A percentile compares a stretch with the other conserved stretches of the same genome.
phyloP scores from a whole-genome alignment of 2,329 filamentous ascomycete genomes.

The Lizonia empirigonia region DNA sequence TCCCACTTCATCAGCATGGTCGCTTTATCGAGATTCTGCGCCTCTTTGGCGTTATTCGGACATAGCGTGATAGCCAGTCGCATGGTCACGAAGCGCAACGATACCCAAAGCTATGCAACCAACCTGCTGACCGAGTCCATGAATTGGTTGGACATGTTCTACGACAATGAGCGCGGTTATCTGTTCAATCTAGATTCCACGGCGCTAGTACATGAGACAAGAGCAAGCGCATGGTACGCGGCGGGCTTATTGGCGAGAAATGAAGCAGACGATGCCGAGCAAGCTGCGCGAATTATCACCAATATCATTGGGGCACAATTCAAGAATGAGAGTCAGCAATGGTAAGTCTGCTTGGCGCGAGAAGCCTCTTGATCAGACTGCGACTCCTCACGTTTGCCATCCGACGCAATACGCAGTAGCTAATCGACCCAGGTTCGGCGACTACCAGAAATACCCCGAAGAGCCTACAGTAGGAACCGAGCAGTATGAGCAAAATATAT shows the following conservation, averaged over 20 bases:
- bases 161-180: conserved; percentile 60
- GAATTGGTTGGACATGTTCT: conserved; percentile 61
- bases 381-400: background rate
- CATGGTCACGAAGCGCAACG: conserved; percentile 20
- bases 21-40: conserved; percentile 14
- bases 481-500: conserved; percentile 58
- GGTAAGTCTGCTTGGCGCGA: conserved; percentile 49
- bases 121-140: conserved; percentile 55
- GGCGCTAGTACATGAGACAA: conserved; percentile 62
- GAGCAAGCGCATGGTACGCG: conserved; percentile 65
- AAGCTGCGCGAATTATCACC: conserved; percentile 60
- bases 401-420: background rate
- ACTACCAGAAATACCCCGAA: conserved; percentile 62
- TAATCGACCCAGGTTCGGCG: conserved; percentile 49
- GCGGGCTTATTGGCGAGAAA: conserved; percentile 64
- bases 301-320: conserved; percentile 62
- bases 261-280: conserved; percentile 53
- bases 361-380: background rate
- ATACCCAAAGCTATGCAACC: conserved; percentile 21
- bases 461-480: conserved; percentile 62
- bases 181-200: conserved; percentile 57
- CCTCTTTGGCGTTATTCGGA: conserved; percentile 18
- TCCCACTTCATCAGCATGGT: conserved; percentile 6
- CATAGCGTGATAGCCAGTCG: conserved; percentile 13
- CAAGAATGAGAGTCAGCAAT: conserved; percentile 59